Base-by-base conservation (phyloP, 2,329 filamentous ascomycete species). In the Penicillium sp. region DNA sequence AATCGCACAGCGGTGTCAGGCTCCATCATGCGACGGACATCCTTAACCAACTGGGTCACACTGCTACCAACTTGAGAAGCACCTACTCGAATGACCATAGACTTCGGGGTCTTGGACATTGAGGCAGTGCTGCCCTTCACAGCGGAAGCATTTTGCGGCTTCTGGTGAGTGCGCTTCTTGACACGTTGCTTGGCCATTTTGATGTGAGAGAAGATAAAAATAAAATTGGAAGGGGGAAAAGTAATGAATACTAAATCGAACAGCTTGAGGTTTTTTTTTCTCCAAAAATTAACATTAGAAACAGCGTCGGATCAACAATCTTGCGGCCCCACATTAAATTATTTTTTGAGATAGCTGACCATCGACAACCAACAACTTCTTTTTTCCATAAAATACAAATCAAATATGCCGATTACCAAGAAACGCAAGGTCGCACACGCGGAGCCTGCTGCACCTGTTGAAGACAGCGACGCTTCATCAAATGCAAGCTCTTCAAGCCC, bases 31-130 rank as follows among this genome's bases (percentile, higher is more conserved):
- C 79, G 78, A 61, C 93, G 83, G 52, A 97, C 87, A 73, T 98
- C 93, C 60, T 86, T 83, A 21, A 91, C 90, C 60, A 98, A 76
- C 72, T 97, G 90, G 67, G 85, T 91, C 61, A 98, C 80, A 68
- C 87, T 95, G 52, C 88, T 82, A 51, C 93, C 93, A 45, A 98
- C 88, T 66, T 96, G 88, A 62, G 89, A 87, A 61, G 90, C 91
- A 61, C 93, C 93, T 63, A 96, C 90, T 60, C 93, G 87, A 70
- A 98, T 95, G 51, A 98, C 91, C 91, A 98, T 96, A 68, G 86
- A 94, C 77, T 96, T 96, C 31, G 93, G 93, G 45, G 83, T 78
- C 57, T 83, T 81, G 46, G 79, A 76, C 52, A 75, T 77, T 22
- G 82, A 79, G 51, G 81, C 78, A 69, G 83, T 81, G 50, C 80